phyloP scores from a whole-genome alignment of 2,329 filamentous ascomycete genomes.

The Fusarium neocosmosporiellum region DNA sequence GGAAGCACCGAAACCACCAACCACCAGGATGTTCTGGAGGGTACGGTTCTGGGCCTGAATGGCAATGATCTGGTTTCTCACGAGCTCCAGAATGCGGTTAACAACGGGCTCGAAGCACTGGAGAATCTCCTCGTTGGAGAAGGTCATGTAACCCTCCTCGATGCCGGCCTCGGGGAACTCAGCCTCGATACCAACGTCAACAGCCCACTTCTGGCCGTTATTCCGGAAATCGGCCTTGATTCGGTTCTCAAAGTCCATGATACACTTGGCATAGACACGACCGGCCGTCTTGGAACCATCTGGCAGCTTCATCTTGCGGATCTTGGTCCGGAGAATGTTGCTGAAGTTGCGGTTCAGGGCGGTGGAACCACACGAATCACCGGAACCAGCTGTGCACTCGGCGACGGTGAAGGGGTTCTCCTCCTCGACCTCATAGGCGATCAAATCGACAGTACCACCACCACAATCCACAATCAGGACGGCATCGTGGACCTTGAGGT shows the following conservation, averaged over 20 bases:
- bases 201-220: constrained; percentile 99
- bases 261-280: constrained; percentile 98
- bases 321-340: constrained; percentile 97
- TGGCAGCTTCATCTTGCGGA: constrained; percentile 98
- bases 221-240: constrained; percentile 99
- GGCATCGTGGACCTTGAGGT: constrained; percentile 98
- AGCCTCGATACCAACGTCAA: constrained; percentile 97
- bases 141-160: constrained; percentile 99
- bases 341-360: constrained; percentile 98
- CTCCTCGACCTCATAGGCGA: constrained; percentile 98
- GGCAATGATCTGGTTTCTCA: constrained; percentile 98
- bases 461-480: constrained; percentile 98
- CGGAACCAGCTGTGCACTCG: constrained; percentile 96
- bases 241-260: constrained; percentile 99
- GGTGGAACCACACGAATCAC: constrained; percentile 98
- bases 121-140: constrained; percentile 98
- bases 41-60: constrained; percentile 97
- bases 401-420: constrained; percentile 97
- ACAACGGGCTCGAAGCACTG: constrained; percentile 99
- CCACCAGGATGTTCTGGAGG: constrained; percentile 95
- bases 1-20: constrained; percentile 97
- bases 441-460: constrained; percentile 98
- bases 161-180: constrained; percentile 98
- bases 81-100: constrained; percentile 94
- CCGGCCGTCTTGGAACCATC: constrained; percentile 98